Evolutionary conservation across 257 asterid species (phyloP).

Genomic region (Scutellaria galericulata): DNA sequence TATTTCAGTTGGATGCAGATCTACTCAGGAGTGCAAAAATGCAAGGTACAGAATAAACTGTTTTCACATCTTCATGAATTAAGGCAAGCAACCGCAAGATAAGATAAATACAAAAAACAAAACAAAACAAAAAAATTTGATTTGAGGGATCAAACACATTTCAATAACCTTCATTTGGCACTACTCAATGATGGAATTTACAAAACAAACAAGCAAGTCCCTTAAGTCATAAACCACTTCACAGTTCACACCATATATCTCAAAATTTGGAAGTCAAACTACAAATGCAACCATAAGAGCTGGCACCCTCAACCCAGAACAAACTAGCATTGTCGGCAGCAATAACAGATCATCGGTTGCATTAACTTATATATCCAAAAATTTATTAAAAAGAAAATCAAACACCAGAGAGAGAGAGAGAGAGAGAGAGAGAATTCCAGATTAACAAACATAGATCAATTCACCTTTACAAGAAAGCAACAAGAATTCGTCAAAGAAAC

Average conservation of each 20-base stretch:
- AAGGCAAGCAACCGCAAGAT: constrained; percentile 14
- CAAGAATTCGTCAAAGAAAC: constrained; percentile 12
- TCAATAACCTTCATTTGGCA: constrained; percentile 1
- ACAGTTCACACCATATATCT: constrained; percentile 2
- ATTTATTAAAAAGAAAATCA: constrained; percentile 6
- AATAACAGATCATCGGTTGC: constrained; percentile 23
- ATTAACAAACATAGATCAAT: constrained; percentile 32
- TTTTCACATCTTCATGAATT: constrained; percentile 10
- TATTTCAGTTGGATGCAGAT: not conserved
- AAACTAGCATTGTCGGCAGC: constrained; percentile 25
- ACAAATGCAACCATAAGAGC: constrained; percentile 14
- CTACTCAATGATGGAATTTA: constrained; percentile 7
- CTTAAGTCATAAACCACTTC: not conserved
- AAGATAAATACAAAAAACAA: not conserved
- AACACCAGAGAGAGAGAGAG: not conserved
- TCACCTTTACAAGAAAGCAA: not conserved
- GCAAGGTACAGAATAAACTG: not conserved
- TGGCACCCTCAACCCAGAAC: not conserved
- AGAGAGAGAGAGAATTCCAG: constrained; percentile 9
- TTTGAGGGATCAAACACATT: constrained; percentile 15
- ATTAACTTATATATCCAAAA: not conserved
- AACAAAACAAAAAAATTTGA: not conserved
- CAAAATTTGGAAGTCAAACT: constrained; percentile 31
- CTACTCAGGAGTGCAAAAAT: constrained; percentile 1
- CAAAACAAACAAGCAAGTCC: constrained; percentile 18